Evolutionary conservation across 1,139 yeast species (phyloP).

Genomic region (Pichia sp.): DNA sequence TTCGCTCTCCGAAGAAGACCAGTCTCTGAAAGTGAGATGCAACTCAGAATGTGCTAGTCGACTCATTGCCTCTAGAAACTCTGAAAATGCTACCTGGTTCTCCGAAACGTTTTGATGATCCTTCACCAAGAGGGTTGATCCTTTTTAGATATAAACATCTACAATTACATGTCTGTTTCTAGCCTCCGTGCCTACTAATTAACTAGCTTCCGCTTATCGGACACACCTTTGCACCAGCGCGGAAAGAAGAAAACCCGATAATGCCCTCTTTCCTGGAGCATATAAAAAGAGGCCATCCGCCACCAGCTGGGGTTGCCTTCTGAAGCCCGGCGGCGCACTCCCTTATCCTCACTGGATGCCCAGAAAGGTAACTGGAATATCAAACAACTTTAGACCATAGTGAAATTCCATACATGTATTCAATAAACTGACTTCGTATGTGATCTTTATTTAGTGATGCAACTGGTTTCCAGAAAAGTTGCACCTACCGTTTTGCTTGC

Average conservation of each 20-base stretch:
- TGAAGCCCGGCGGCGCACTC: background rate
- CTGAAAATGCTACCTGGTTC: background rate
- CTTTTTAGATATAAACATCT: background rate
- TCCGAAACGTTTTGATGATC: background rate
- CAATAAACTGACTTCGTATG: no score
- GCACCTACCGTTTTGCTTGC: no score
- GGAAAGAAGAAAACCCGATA: background rate
- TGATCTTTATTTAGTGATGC: background rate
- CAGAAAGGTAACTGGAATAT: no score
- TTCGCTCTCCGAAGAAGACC: conserved; percentile 10
- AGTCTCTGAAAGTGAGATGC: conserved; percentile 9
- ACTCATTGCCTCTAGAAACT: conserved; percentile 1
- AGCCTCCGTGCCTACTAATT: background rate
- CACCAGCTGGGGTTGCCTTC: background rate
- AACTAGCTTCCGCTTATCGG: background rate
- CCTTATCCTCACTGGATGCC: background rate
- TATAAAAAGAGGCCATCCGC: conserved; percentile 1
- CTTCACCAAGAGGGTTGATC: background rate
- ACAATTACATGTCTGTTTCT: background rate
- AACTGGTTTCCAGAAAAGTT: background rate
- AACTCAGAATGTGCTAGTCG: conserved; percentile 5
- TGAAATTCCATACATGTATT: background rate
- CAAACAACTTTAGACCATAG: background rate
- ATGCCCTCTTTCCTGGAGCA: background rate
- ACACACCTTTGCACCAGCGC: background rate